Percentiles rank a stretch among this genome's conserved stretches.
phyloP scores from a whole-genome alignment of 352 stramenopile genomes.

The Pythium pyrilobum region DNA sequence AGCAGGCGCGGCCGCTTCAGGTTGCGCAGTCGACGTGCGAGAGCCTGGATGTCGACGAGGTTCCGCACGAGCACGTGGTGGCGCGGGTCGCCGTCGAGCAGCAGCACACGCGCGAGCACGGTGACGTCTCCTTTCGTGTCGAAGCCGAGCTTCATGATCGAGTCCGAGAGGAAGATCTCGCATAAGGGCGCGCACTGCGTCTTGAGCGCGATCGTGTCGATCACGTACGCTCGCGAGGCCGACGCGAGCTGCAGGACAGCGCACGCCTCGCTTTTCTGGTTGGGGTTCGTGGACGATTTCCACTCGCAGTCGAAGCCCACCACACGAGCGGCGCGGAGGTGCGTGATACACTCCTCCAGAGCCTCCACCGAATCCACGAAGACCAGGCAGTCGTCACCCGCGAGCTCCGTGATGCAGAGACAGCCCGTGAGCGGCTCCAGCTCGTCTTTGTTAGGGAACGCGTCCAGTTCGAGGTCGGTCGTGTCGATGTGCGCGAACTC shows the following conservation, averaged over 20 bases:
- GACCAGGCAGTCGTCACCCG: constrained; percentile 37
- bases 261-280: constrained; percentile 28
- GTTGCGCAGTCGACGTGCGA: constrained; percentile 19
- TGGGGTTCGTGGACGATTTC: constrained; percentile 35
- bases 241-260: constrained; percentile 69
- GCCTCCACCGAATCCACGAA: constrained; percentile 50
- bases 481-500: constrained; percentile 50
- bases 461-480: constrained; percentile 5
- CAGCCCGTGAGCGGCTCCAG: constrained; percentile 36
- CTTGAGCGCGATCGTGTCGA: constrained; percentile 55
- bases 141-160: constrained; percentile 69
- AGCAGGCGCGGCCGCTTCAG: not conserved
- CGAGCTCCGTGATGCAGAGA: constrained; percentile 38
- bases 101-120: constrained; percentile 43
- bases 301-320: constrained; percentile 82
- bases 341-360: constrained; percentile 29
- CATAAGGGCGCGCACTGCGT: constrained; percentile 22
- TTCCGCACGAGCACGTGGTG: constrained; percentile 3
- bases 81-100: not conserved
- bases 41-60: constrained; percentile 50
- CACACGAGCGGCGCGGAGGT: constrained; percentile 36
- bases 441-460: constrained; percentile 34
- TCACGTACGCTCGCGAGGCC: constrained; percentile 44
- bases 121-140: constrained; percentile 62
- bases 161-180: constrained; percentile 37